Evolutionary conservation across 2,329 filamentous ascomycete species (phyloP), one percentile per base, ranked within the genome.

Genomic region (Diaporthe ilicicola): DNA sequence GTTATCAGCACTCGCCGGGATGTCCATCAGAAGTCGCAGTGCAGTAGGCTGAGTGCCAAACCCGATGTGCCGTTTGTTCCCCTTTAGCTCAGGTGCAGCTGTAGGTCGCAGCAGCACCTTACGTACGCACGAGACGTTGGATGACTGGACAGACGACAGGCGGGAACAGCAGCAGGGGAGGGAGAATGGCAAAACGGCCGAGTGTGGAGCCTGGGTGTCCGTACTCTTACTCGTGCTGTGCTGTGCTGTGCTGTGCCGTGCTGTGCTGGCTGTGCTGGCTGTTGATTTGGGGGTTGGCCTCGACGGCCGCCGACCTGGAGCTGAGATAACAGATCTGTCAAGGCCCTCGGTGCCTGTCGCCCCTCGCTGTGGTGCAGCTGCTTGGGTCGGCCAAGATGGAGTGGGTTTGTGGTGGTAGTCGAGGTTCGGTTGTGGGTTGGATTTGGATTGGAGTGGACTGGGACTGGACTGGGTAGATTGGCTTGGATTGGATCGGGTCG

Each of bases 231-330:
- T 71, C 68, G 71, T 68, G 65, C 66, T 51, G 62, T 70, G 70
- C 61, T 46, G 32, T 34, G 32, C 32, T 5, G 32, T 34, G 32
- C 32, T 9, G 32, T 32, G 44, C n/a, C 17, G 29, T 32, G 51
- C 42, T 32, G 61, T 19, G 29, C 22, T 44, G 29, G 32, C 17
- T 27, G 39, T 22, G 42, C 37, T 22, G 48, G 67, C 44, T 50
- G 44, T 70, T 39, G 62, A 56, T 51, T 59, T 34, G 27, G n/a
- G 54, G 44, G 50, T 37, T 34, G 73, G 74, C 73, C 74, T 75
- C 72, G 70, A 74, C 67, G 73, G 73, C 74, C 71, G 71, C 73
- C 71, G 67, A 70, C 72, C 73, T 68, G 42, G 22, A 34, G 65
- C 66, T 54, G 71, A 73, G 71, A 74, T 74, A 74, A 50, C 67